Base-by-base conservation (phyloP, 23 red algal genomes). In the Chondrus crispus region DNA sequence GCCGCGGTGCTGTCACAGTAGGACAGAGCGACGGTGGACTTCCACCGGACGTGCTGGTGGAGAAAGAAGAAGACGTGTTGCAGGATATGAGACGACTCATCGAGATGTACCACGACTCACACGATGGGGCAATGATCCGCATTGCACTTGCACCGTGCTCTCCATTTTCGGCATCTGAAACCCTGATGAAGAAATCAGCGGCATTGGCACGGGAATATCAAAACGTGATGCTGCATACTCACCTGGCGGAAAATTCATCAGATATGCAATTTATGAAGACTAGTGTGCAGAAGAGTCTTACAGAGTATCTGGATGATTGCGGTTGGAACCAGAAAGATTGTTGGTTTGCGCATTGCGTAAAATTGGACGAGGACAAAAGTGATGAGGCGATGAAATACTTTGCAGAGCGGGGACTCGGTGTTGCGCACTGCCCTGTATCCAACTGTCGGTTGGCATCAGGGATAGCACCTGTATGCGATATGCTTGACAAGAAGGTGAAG, bases 371-470 rank as follows among this genome's bases (percentile, higher is more conserved):
- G 42, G 38, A 46, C 43, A 66, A 87, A 22, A 47, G 74, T 37
- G 84, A 39, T 48, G 66, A 55, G 46, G 64, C 84, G 26, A 41
- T 87, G 37, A 38, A 87, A 32, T 87, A 74, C 47, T 87, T 87
- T 73, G 84, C 43, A 37, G 41, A 68, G 2, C 41, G 50, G 9
- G 42, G 62, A 60, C 66, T 87, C 41, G 84, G 84, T 43, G 37
- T 77, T 77, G 93, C 95, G 13, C 96, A 98, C 88, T 98, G 96
- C 77, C 96, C 96, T 24, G 64, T 79, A 36, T 96, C 94, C 40
- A 98, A 98, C 84, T 92, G 93, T 74, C 93, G 93, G 19, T 88
- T 98, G 82, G 96, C 76, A 24, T 88, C 82, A 36, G 96, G 96
- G 9, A 58, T 91, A 64, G 81, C 75, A 28, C 96, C 93, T n/a